Evolutionary conservation across 2,329 filamentous ascomycete genomes (phyloP).

Genomic region (Triangularia setosa): DNA sequence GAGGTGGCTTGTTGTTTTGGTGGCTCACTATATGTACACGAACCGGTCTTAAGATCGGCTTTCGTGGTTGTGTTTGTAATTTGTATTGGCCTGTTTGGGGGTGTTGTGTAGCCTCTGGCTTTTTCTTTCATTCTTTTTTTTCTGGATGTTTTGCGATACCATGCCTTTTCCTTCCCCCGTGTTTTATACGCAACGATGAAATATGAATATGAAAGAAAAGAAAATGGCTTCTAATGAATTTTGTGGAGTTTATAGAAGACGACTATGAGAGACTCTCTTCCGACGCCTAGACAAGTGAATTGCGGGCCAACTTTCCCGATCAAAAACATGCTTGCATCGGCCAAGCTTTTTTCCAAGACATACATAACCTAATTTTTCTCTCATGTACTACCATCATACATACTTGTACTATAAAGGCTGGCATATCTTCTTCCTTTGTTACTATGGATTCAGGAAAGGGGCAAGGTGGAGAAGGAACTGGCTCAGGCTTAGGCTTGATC

Average conservation of each 20-base stretch:
- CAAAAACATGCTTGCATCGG: neutral
- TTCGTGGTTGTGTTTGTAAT: neutral
- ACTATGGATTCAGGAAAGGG: neutral
- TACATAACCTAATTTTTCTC: neutral
- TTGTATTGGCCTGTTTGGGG: neutral
- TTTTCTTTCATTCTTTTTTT: neutral
- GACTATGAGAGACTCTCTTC: neutral
- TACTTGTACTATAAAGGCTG: neutral
- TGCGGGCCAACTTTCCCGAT: neutral
- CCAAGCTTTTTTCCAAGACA: neutral
- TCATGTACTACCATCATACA: neutral
- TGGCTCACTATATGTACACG: constrained; percentile 16
- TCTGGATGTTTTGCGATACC: neutral
- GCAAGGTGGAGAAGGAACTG: neutral
- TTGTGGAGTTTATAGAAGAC: neutral
- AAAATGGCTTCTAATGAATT: neutral
- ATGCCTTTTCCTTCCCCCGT: neutral
- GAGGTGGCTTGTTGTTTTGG: constrained; percentile 47
- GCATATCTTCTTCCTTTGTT: neutral
- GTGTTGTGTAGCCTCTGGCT: no score
- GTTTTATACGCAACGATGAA: neutral
- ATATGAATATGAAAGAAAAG: neutral
- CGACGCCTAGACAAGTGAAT: neutral
- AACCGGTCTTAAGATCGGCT: constrained; percentile 4
- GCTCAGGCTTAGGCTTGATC: neutral